These are phyloP conservation scores for Pleurotus ostreatus DNA, from an alignment of 768 basidiomycete species.

Conservation along the genomic window DNA sequence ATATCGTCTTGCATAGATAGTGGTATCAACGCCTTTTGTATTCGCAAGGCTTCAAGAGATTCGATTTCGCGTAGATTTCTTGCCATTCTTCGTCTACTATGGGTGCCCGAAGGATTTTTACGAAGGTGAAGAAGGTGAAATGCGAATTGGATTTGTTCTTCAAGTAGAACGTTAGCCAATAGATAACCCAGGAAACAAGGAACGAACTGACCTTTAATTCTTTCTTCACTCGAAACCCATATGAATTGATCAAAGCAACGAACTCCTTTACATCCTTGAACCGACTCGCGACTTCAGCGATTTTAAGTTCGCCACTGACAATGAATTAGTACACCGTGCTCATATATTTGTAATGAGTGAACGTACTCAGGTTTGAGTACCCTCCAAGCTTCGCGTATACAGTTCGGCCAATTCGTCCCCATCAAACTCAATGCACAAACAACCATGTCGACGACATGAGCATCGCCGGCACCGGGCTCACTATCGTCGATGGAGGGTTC, in stretches of 20 bases:
- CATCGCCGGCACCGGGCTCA: constrained; percentile 40
- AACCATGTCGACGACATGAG: constrained; percentile 83
- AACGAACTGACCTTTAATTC: too few species aligned
- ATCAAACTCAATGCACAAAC: constrained; percentile 95
- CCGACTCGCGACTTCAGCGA: constrained; percentile 88
- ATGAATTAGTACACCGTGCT: too few species aligned
- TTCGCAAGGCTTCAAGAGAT: constrained; percentile 81
- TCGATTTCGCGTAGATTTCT: constrained; percentile 45
- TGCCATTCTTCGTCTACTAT: constrained; percentile 60
- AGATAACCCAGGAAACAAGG: too few species aligned
- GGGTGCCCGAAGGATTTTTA: constrained; percentile 45
- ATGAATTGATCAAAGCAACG: constrained; percentile 49
- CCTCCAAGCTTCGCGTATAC: constrained; percentile 86
- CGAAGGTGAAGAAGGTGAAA: constrained; percentile 81
- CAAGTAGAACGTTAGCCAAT: too few species aligned
- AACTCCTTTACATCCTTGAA: constrained; percentile 71
- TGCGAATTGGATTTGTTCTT: constrained; percentile 84
- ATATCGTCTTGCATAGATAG: background rate
- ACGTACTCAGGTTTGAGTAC: constrained; percentile 74
- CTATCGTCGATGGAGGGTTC: constrained; percentile 38
- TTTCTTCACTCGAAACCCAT: constrained; percentile 68
- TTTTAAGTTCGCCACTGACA: constrained; percentile 71
- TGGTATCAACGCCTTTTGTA: constrained; percentile 77
- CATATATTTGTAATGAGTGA: background rate
- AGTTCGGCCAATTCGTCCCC: constrained; percentile 94